Conservation (phyloP, 2,329 filamentous ascomycete genomes). For the Cercospora nicotianae region DNA sequence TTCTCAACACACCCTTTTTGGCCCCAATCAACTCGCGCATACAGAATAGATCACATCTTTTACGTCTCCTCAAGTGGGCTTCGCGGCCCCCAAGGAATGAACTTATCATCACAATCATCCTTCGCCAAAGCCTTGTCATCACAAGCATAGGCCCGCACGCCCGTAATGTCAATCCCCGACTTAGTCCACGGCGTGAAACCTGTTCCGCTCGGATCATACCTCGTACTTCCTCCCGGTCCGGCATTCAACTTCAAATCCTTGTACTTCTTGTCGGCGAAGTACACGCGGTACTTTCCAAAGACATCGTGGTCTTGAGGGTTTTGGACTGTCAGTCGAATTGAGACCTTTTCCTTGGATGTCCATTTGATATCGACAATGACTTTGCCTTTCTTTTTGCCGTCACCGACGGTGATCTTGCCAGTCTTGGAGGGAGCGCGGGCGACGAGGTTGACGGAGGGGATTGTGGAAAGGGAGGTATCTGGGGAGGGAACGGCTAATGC, state of each 20-base stretch:
- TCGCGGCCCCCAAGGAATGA: background rate
- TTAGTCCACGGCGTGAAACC: background rate
- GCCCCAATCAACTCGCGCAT: background rate
- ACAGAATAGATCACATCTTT: background rate
- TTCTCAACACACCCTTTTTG: background rate
- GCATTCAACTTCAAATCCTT: background rate
- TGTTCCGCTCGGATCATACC: background rate
- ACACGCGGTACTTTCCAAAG: background rate
- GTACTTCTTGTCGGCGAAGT: background rate
- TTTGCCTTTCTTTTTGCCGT: constrained; percentile 2
- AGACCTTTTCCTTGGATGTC: background rate
- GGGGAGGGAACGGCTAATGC: background rate
- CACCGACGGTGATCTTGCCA: background rate
- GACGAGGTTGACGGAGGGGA: background rate
- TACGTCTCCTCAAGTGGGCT: background rate
- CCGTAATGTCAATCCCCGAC: background rate
- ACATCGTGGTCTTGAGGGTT: background rate
- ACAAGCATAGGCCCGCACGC: background rate
- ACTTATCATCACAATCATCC: background rate
- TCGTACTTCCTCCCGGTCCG: background rate
- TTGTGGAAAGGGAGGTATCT: background rate
- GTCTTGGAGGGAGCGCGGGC: background rate
- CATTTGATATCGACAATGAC: background rate
- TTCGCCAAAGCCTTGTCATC: background rate
- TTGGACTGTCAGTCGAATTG: background rate